Conservation (phyloP, 371 early-diverging fungal species). For the Mortierella sp. region DNA sequence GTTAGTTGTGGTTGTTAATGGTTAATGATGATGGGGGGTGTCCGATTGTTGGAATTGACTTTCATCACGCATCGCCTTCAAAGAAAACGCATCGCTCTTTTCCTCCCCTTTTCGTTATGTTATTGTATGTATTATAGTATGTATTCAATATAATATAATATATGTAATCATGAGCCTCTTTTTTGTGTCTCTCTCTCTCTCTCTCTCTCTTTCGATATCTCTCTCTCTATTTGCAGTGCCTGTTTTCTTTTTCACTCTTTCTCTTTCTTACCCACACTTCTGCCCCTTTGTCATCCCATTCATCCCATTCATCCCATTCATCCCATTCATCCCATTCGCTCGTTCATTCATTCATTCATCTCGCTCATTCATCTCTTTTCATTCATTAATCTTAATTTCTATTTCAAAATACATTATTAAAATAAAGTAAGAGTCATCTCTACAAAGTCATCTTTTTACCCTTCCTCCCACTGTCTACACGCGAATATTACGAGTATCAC, state of each 20-base stretch:
- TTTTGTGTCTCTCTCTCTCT: background rate
- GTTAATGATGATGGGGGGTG: too few species aligned
- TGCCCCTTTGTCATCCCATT: background rate
- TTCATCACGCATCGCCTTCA: too few species aligned
- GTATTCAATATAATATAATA: background rate
- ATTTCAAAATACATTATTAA: too few species aligned
- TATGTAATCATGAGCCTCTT: background rate
- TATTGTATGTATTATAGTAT: background rate
- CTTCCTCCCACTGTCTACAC: background rate
- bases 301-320: background rate
- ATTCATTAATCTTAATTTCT: background rate
- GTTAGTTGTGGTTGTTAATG: too few species aligned
- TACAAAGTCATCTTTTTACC: too few species aligned
- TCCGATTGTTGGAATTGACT: too few species aligned
- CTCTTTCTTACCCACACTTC: background rate
- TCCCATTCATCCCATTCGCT: background rate
- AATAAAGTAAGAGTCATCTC: background rate
- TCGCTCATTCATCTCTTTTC: too few species aligned
- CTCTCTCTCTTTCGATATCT: constrained; percentile 9
- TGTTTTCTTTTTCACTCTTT: too few species aligned
- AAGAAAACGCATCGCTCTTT: too few species aligned
- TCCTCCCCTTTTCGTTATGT: background rate
- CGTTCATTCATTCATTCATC: background rate
- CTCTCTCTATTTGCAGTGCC: too few species aligned
- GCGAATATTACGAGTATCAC: too few species aligned